Base-by-base conservation (phyloP, 768 basidiomycete species). In the Dioszegia aurantiaca region DNA sequence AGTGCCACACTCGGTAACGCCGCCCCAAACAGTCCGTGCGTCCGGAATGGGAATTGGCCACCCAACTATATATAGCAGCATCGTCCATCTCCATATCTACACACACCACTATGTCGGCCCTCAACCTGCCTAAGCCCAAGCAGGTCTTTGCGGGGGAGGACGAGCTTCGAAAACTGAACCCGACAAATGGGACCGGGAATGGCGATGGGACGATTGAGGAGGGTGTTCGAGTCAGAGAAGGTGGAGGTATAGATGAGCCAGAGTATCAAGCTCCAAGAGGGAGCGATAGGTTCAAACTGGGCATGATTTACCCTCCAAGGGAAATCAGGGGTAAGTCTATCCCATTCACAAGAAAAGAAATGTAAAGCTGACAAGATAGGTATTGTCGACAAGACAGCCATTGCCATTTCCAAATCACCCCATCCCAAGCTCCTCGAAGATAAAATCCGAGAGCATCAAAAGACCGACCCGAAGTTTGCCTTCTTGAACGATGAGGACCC, bases 401-500 rank as follows among this genome's bases (percentile, higher is more conserved):
- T 82, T 12, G 90, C 88, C 60, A 88, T 98, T 60, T 90, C 92
- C 33, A 87, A 89, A 63, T 94, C 92, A n/a, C 88, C 87, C 26
- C 89, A 95, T 69, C 91, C 93, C 6, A 84, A 86, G 10, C 85
- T 87, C 68, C 92, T 99, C 72, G 94, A 98, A 80, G 90, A 92
- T 75, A 93, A 94, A 80, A 91, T 99, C 77, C 86, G 92, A 68
- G 92, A 97, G 79, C 88, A 89, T 70, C 93, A 93, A 78, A 89
- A 91, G 79, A 83, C 86, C 64, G 94, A 98, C 81, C 90, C 92
- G 57, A 94, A 95, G 80, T 99, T 98, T 82, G 91, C 94, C 58
- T 99, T 99, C 82, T 84, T 99, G 77, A 94, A 94, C 80, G 87
- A 90, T 61, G 84, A 85, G 47, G 95, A 99, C 82, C 90, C 95